These are phyloP conservation scores for Ogataea hybrid DNA, from an alignment of 1,139 yeast species.

Conservation along the genomic window DNA sequence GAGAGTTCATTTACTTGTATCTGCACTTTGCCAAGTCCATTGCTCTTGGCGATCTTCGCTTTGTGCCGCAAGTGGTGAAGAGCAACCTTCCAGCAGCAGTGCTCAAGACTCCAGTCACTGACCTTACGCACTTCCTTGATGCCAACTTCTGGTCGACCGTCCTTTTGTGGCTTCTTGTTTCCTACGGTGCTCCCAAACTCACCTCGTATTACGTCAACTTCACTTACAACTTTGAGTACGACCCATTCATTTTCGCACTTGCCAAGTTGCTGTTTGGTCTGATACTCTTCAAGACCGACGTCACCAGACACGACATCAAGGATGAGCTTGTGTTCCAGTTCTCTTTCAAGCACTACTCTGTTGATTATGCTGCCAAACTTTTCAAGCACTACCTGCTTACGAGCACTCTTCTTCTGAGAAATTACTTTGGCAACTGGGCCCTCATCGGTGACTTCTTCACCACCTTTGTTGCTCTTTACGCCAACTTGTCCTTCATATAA, in stretches of 20 bases:
- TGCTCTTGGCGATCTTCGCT: slow-evolving; percentile 38
- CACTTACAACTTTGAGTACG: slow-evolving; percentile 43
- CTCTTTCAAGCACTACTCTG: slow-evolving; percentile 10
- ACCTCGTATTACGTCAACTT: slow-evolving; percentile 53
- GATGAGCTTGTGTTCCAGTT: slow-evolving; percentile 39
- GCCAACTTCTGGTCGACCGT: slow-evolving; percentile 36
- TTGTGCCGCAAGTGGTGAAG: slow-evolving; percentile 34
- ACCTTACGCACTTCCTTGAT: slow-evolving; percentile 37
- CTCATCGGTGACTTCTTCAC: slow-evolving; percentile 48
- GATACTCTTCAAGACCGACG: slow-evolving; percentile 38
- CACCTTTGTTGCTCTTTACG: slow-evolving; percentile 49
- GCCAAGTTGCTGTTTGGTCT: slow-evolving; percentile 45
- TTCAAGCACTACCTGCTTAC: slow-evolving; percentile 33
- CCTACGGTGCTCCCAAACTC: slow-evolving; percentile 42
- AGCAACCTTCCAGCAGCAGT: slow-evolving; percentile 30
- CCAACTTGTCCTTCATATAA: slow-evolving; percentile 34
- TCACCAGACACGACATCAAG: slow-evolving; percentile 35
- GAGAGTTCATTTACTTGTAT: slow-evolving; percentile 41
- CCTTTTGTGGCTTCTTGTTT: slow-evolving; percentile 41
- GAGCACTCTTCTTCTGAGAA: slow-evolving; percentile 36
- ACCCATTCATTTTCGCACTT: slow-evolving; percentile 53
- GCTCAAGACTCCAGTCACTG: slow-evolving; percentile 36
- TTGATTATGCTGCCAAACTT: slow-evolving; percentile 8
- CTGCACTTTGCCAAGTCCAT: slow-evolving; percentile 40
- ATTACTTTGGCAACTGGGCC: slow-evolving; percentile 49